A percentile compares a stretch with the other conserved stretches of the same genome.
These are phyloP conservation scores for Areca catechu DNA, from an alignment of 176 grass and related monocot species.

Conservation along the genomic window DNA sequence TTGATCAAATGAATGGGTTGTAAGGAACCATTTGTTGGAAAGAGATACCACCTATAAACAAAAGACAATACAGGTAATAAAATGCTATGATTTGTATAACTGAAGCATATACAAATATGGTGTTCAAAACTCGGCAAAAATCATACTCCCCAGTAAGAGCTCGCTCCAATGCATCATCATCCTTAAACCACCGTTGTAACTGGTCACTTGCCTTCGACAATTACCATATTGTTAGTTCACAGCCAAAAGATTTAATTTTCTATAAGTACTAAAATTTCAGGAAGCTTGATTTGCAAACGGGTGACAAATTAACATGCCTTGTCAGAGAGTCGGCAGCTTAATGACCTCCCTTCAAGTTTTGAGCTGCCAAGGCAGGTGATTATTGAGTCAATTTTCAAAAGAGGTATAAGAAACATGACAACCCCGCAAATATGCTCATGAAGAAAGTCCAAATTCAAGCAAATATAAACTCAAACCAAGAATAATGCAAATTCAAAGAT, in stretches of 20 bases:
- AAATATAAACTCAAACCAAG: too few relatives aligned
- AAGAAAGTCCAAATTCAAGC: too few relatives aligned
- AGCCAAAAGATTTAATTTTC: too few relatives aligned
- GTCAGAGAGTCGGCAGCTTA: constrained; percentile 86
- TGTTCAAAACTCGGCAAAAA: constrained; percentile 1
- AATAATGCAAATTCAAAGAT: too few relatives aligned
- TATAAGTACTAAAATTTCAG: too few relatives aligned
- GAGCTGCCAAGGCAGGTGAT: constrained; percentile 33
- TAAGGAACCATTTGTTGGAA: constrained; percentile 32
- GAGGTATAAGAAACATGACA: too few relatives aligned
- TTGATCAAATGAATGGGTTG: constrained; percentile 70
- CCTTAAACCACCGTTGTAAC: constrained; percentile 80
- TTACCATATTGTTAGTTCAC: constrained; percentile 20
- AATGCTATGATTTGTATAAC: too few relatives aligned
- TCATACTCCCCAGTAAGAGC: constrained; percentile 90
- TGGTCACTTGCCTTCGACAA: constrained; percentile 71
- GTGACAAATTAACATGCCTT: constrained; percentile 37
- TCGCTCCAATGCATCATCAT: constrained; percentile 84
- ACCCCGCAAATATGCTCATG: too few relatives aligned
- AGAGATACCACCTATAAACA: constrained; percentile 73
- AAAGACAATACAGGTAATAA: not conserved
- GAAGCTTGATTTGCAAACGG: not conserved
- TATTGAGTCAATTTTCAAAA: too few relatives aligned
- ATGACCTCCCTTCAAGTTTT: constrained; percentile 73
- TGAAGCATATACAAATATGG: too few relatives aligned